These are phyloP conservation scores for Chaetomium strumarium DNA, from an alignment of 2,329 filamentous ascomycete genomes.

Conservation along the genomic window DNA sequence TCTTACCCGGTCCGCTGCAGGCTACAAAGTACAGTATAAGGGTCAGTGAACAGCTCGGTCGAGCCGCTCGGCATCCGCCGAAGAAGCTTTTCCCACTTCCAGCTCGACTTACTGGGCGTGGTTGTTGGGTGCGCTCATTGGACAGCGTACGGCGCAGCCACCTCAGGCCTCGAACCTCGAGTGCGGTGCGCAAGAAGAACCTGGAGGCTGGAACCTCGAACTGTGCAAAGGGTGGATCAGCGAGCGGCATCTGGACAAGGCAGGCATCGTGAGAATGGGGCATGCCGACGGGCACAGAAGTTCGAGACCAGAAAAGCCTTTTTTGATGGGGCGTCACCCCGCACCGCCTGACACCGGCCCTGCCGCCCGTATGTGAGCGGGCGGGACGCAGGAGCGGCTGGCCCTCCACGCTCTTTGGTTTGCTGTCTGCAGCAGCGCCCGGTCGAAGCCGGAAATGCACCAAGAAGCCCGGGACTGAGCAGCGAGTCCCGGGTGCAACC, in stretches of 20 bases:
- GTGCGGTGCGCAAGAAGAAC: too few species aligned
- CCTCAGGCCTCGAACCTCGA: too few species aligned
- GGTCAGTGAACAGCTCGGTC: neutral
- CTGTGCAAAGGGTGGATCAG: too few species aligned
- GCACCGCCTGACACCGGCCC: slow-evolving; percentile 1
- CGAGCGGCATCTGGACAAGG: too few species aligned
- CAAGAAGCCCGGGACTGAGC: slow-evolving; percentile 5
- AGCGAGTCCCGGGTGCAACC: slow-evolving; percentile 17
- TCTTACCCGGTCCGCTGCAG: too few species aligned
- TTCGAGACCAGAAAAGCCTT: too few species aligned
- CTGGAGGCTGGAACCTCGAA: too few species aligned
- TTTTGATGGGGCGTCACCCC: neutral
- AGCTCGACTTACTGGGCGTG: neutral
- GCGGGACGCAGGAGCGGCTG: neutral
- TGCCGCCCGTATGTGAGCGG: neutral
- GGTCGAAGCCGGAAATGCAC: slow-evolving; percentile 5
- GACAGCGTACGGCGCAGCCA: slow-evolving; percentile 4
- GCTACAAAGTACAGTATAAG: too few species aligned
- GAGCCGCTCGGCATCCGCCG: neutral
- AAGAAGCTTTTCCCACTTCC: neutral
- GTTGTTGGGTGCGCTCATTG: slow-evolving; percentile 5
- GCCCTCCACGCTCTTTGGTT: neutral
- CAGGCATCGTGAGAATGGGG: too few species aligned
- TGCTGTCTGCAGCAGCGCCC: neutral
- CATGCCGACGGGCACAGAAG: too few species aligned